Base-by-base conservation (phyloP, 495 filamentous ascomycete genomes). In the Penicillium paxilli region DNA sequence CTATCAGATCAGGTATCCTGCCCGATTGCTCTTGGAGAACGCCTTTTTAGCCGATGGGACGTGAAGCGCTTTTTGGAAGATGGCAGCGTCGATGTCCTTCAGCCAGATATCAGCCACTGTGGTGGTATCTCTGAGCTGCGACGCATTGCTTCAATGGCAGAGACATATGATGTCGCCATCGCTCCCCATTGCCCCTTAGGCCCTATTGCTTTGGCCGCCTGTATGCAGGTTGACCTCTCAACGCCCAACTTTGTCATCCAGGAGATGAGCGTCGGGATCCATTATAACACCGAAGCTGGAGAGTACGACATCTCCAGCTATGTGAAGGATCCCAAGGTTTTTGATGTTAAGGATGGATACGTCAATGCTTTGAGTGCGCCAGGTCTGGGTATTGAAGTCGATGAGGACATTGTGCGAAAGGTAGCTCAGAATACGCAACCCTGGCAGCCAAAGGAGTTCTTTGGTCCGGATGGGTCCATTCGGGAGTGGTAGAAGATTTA, bases 141-240 rank as follows among this genome's bases (percentile, higher is more conserved):
- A 10, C 77, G 83, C 22, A 90, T 92, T 48, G 87, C 88, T 9
- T 73, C 82, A 8, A 87, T 91, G 80, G 85, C 83, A 10, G 88
- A 92, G 68, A 80, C 87, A 0, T 90, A 91, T 62, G 88, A 92
- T 66, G 84, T 91, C 40, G 86, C 86, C 8, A 60, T 91, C 33
- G 89, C 89, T 20, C 87, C 88, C 4, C 88, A 92, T 68, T 91
- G 88, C 62, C 89, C 89, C 1, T 69, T 92, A 5, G 89, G 89
- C 0, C 88, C 89, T 0, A 87, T 92, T 55, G 86, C 88, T 1
- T 67, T 92, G 35, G 88, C 88, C 2, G 89, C 89, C 10, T 86
- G 81, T 57, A 75, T 91, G 58, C 87, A 91, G 62, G 78, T 90
- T 22, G 85, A 81, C 28, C 72, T 86, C 28, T 66, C 73, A 10